Base-by-base conservation (phyloP, 78 protist species). In the Speleostelium caveatum region DNA sequence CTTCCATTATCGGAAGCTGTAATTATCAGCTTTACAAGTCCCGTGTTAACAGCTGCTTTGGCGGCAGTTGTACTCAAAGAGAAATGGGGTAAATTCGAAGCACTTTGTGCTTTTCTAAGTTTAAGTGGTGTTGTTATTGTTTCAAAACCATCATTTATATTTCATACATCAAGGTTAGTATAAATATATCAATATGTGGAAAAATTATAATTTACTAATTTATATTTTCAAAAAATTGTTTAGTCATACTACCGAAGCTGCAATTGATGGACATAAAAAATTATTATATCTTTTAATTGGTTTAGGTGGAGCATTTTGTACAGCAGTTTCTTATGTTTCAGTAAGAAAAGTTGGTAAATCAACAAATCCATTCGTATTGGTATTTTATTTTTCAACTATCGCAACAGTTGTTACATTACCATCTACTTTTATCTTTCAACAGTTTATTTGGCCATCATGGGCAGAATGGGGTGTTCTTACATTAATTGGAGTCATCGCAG, bases 271-370 rank as follows among this genome's bases (percentile, higher is more conserved):
- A 6, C 19, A 1, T 21, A 33, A 30, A 12, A 65, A 72, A 41
- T 26, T 67, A 39, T 16, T 68, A 24, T 80, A 67, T 56, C 24
- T 67, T 7, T 68, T 53, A 1, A 68, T 80, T 56, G 89, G 89
- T 53, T 12, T 80, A 30, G 56, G 51, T 28, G 89, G 89, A 14
- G 63, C 89, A 8, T 65, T 32, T 30, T 80, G 66, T 56, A n/a
- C 77, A 0, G 75, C 89, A 10, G 36, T 80, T 2, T 67, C 77
- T 8, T 80, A 51, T 58, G 38, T 80, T 30, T 56, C 89, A 0
- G 89, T 80, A 32, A 66, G 89, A 67, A 80, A 80, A 32, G 63
- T 80, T 80, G 89, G 89, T 30, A 67, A 68, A 21, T 33, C 59
- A 19, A 61, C 49, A 2, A 80, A 80, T 68, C 75, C 89, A 56